Evolutionary conservation across 805 yeast species (phyloP).

Genomic region (Scheffersomyces lignosus): DNA sequence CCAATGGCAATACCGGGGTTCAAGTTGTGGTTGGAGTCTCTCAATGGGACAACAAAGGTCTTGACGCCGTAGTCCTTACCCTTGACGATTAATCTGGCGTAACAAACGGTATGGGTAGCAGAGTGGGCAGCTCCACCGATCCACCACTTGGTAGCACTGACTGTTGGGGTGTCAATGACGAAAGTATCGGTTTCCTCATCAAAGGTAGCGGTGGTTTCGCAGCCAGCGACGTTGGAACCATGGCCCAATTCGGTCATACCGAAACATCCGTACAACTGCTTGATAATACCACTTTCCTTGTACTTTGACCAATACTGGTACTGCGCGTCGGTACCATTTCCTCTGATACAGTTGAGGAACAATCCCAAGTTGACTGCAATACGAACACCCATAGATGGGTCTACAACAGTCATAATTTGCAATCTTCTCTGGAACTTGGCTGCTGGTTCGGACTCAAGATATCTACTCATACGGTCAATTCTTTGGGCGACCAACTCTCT

Average conservation of each 20-base stretch:
- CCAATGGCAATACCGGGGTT: constrained; percentile 46
- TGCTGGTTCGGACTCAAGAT: constrained; percentile 32
- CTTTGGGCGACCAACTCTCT: constrained; percentile 33
- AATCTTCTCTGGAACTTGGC: constrained; percentile 35
- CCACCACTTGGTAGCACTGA: constrained; percentile 54
- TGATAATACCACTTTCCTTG: constrained; percentile 33
- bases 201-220: constrained; percentile 71
- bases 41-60: constrained; percentile 46
- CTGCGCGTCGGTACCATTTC: constrained; percentile 42
- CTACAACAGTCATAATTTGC: constrained; percentile 36
- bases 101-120: constrained; percentile 40
- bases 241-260: constrained; percentile 93
- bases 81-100: constrained; percentile 44
- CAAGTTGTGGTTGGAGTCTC: constrained; percentile 43
- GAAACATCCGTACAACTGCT: constrained; percentile 72
- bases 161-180: constrained; percentile 45
- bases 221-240: constrained; percentile 82
- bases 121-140: constrained; percentile 52
- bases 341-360: constrained; percentile 38
- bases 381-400: constrained; percentile 40
- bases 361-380: constrained; percentile 40
- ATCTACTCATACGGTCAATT: constrained; percentile 37
- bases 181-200: constrained; percentile 43
- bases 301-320: constrained; percentile 37
- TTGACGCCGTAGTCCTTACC: constrained; percentile 48